phyloP scores from a whole-genome alignment of 495 filamentous ascomycete genomes.

The Neurospora hispaniola region DNA sequence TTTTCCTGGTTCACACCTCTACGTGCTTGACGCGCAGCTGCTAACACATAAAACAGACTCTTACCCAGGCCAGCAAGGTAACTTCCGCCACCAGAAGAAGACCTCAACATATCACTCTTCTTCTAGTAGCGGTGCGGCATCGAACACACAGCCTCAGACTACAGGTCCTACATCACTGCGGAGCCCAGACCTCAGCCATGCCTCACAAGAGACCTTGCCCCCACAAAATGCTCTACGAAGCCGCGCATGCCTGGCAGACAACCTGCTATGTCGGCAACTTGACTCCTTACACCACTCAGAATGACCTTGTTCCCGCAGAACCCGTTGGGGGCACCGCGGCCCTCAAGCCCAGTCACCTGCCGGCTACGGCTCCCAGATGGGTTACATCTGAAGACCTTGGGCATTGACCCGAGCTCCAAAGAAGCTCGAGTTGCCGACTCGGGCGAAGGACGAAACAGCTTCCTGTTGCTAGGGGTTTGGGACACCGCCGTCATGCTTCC shows the following conservation, averaged over 20 bases:
- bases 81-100: not conserved
- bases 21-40: not conserved
- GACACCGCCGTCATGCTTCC: slow-evolving; percentile 53
- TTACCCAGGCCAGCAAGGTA: not conserved
- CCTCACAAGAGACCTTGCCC: not conserved
- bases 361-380: too few relatives aligned
- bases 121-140: not conserved
- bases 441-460: not conserved
- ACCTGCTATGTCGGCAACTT: not conserved
- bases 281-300: slow-evolving; percentile 83
- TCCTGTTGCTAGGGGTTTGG: not conserved
- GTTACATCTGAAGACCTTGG: too few relatives aligned
- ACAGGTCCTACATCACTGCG: not conserved
- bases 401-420: too few relatives aligned
- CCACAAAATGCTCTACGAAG: not conserved
- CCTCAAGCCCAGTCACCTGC: too few relatives aligned
- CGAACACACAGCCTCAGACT: not conserved
- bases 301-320: slow-evolving; percentile 66
- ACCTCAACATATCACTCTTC: not conserved
- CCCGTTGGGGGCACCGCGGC: too few relatives aligned
- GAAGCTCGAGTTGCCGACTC: not conserved
- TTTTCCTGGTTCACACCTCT: not conserved
- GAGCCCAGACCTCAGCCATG: not conserved
- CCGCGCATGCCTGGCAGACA: not conserved
- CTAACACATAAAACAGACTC: not conserved